Conservation (phyloP, 2,329 filamentous ascomycete genomes). For the Didymella keratinophila region DNA sequence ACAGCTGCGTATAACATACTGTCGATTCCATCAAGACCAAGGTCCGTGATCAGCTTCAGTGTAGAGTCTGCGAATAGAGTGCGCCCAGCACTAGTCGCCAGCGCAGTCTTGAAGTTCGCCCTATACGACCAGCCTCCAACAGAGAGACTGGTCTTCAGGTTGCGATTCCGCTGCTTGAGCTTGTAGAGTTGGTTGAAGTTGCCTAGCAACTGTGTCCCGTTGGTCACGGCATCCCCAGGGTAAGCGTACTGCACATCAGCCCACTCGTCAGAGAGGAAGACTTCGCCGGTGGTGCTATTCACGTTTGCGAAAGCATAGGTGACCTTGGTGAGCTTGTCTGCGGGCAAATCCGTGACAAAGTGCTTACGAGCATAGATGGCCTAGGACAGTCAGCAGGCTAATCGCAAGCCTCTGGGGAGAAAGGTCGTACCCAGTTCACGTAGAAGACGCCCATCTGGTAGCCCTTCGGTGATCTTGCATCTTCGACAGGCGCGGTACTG, state of each 20-base stretch:
- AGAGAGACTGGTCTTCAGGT: conserved; percentile 79
- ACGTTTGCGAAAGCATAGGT: conserved; percentile 93
- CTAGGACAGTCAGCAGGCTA: conserved; percentile 46
- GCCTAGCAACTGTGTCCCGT: conserved; percentile 76
- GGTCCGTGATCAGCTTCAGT: conserved; percentile 77
- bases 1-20: neutral
- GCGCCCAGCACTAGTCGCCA: conserved; percentile 68
- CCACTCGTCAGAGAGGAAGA: conserved; percentile 36
- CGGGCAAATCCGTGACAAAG: conserved; percentile 81
- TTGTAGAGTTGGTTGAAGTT: conserved; percentile 79
- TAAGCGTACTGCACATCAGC: conserved; percentile 68
- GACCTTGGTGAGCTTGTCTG: conserved; percentile 83
- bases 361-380: conserved; percentile 87
- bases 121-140: conserved; percentile 84
- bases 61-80: conserved; percentile 72
- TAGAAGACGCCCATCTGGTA: conserved; percentile 75
- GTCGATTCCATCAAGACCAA: conserved; percentile 70
- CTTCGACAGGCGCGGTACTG: conserved; percentile 24
- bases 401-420: no score
- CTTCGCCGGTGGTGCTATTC: conserved; percentile 78
- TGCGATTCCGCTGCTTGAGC: conserved; percentile 77
- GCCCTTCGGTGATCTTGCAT: conserved; percentile 12
- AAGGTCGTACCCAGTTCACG: conserved; percentile 65
- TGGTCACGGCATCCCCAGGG: conserved; percentile 67
- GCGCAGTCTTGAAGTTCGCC: conserved; percentile 75